Percentiles rank a stretch among this genome's conserved stretches.
Conservation (phyloP, 805 yeast genomes). For the Sungouiozyma ichnusensis region DNA sequence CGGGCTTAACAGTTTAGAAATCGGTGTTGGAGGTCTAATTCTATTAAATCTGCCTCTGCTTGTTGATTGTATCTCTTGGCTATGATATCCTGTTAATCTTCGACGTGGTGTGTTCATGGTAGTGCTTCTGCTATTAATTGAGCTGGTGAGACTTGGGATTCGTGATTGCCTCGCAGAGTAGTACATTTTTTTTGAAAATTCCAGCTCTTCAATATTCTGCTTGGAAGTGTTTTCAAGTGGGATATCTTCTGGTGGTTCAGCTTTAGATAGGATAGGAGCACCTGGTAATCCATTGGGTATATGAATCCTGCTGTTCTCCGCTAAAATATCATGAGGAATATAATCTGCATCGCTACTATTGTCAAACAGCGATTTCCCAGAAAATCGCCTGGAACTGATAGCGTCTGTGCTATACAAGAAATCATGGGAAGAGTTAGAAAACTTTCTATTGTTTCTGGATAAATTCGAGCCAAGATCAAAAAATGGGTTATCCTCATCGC, state of each 20-base stretch:
- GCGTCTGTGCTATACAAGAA: neutral
- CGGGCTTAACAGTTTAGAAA: slow-evolving; percentile 10
- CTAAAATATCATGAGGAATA: neutral
- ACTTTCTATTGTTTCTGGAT: neutral
- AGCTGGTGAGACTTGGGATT: slow-evolving; percentile 8
- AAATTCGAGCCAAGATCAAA: slow-evolving; percentile 3
- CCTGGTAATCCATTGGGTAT: neutral
- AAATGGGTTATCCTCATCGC: slow-evolving; percentile 14
- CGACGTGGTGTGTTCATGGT: neutral
- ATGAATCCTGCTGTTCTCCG: slow-evolving; percentile 1
- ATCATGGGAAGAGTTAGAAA: neutral
- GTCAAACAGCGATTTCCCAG: neutral
- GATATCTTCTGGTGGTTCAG: neutral
- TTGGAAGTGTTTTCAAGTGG: neutral
- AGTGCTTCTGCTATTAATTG: neutral
- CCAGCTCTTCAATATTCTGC: slow-evolving; percentile 6
- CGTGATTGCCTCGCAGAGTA: slow-evolving; percentile 7
- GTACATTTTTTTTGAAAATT: slow-evolving; percentile 7
- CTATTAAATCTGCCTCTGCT: slow-evolving; percentile 1
- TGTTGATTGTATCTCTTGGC: neutral
- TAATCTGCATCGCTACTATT: slow-evolving; percentile 6
- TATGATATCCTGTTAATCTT: neutral
- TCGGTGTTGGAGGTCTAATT: slow-evolving; percentile 17
- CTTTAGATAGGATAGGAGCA: neutral
- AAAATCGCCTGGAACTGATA: neutral